phyloP scores from a whole-genome alignment of 1,139 yeast species.

The Protomyces lactucae-debilis region DNA sequence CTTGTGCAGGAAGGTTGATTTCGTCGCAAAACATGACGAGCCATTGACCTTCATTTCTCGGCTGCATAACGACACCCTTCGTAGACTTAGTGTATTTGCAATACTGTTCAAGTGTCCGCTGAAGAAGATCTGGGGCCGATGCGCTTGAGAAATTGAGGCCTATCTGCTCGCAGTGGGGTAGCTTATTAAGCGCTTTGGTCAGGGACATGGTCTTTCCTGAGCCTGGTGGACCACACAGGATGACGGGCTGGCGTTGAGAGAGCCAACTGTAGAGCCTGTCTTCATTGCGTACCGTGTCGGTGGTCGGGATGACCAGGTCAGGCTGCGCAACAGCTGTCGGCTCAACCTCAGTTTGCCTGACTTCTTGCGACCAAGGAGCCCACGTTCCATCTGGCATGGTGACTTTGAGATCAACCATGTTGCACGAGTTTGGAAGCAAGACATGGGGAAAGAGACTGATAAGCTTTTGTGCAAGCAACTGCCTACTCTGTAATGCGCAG shows the following conservation, averaged over 20 bases:
- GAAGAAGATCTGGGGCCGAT: slow-evolving; percentile 58
- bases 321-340: slow-evolving; percentile 61
- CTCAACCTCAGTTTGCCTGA: slow-evolving; percentile 51
- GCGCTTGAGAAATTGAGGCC: slow-evolving; percentile 82
- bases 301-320: slow-evolving; percentile 67
- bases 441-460: slow-evolving; percentile 36
- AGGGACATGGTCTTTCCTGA: slow-evolving; percentile 95
- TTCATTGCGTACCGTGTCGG: slow-evolving; percentile 71
- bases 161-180: slow-evolving; percentile 56
- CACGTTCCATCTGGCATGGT: slow-evolving; percentile 50
- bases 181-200: slow-evolving; percentile 59
- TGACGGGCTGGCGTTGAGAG: slow-evolving; percentile 54
- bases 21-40: slow-evolving; percentile 89
- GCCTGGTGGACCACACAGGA: slow-evolving; percentile 96
- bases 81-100: slow-evolving; percentile 58
- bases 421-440: slow-evolving; percentile 5
- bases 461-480: slow-evolving; percentile 40
- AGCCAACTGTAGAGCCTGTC: slow-evolving; percentile 54
- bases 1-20: slow-evolving; percentile 72
- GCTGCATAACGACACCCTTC: slow-evolving; percentile 53
- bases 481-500: slow-evolving; percentile 44
- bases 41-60: slow-evolving; percentile 62
- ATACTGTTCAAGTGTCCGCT: slow-evolving; percentile 65
- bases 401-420: slow-evolving; percentile 48
- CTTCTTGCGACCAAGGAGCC: slow-evolving; percentile 47